These are phyloP conservation scores for Russula lepida DNA, from an alignment of 768 basidiomycete species.

Conservation along the genomic window DNA sequence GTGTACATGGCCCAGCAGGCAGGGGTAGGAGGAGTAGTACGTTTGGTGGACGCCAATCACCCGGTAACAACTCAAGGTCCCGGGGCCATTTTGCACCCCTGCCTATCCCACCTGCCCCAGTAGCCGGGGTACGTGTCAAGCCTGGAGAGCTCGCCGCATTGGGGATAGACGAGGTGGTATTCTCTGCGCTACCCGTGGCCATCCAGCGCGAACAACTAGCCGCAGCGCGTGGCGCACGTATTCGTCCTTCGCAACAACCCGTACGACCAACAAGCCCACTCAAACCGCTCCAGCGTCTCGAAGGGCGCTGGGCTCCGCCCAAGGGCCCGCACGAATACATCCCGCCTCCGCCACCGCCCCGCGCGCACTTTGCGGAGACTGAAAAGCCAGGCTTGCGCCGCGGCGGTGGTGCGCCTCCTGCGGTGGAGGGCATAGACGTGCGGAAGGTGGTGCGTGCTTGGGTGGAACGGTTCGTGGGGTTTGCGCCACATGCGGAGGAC, in stretches of 20 bases:
- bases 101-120: conserved; percentile 23
- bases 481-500: conserved; percentile 65
- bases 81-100: conserved; percentile 31
- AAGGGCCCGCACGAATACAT: conserved; percentile 32
- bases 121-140: conserved; percentile 33
- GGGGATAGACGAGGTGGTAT: conserved; percentile 69
- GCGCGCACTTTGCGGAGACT: conserved; percentile 47
- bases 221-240: conserved; percentile 43
- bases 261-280: conserved; percentile 23
- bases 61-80: conserved; percentile 25
- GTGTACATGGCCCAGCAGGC: conserved; percentile 7
- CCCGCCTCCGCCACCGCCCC: conserved; percentile 43
- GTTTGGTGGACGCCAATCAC: not conserved
- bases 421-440: conserved; percentile 63
- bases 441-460: conserved; percentile 65
- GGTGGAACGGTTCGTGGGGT: conserved; percentile 55
- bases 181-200: conserved; percentile 50
- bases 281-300: conserved; percentile 46
- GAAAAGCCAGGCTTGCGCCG: conserved; percentile 39
- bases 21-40: not conserved
- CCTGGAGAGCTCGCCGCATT: conserved; percentile 53
- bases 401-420: conserved; percentile 41
- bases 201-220: conserved; percentile 70
- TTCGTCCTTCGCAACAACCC: conserved; percentile 11
- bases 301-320: conserved; percentile 24